Evolutionary conservation across 2,329 filamentous ascomycete genomes (phyloP), one percentile per base, ranked within the genome.

Genomic region (Aspergillus brasiliensis): DNA sequence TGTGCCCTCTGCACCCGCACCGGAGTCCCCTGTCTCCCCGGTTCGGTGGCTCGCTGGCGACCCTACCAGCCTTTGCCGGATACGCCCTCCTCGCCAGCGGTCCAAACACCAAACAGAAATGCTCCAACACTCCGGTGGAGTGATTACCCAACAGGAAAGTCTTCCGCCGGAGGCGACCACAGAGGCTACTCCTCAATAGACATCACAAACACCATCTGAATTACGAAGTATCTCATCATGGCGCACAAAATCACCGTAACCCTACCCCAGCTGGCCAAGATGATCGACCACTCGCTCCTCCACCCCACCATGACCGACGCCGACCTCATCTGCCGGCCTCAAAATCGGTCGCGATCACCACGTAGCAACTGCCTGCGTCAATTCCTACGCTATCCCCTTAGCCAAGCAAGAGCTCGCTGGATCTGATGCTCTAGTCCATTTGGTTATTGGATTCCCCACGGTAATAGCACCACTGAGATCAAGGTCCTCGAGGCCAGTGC

Each of bases 361-460:
- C 40, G 83, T 86, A 17, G 83, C 83, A 0, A 81, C 84, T 0
- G 85, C 83, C 21, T 87, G 85, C 68, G 70, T 87, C 23, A 87
- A 87, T 63, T 83, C 85, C 0, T 87, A 86, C 70, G 68, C 72
- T 8, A 81, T 87, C 3, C 76, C 82, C 0, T 69, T 81, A 5
- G 84, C 84, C 3, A 76, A 74, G 21, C 62, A 78, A 31, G 72
- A 78, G 1, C 82, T 88, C 0, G 74, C 77, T 17, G 83, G 79
- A 6, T 77, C 77, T 2, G 73, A 73, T 47, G 85, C 87, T 5
- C 65, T 75, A 2, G 69, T 87, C 28, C 88, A 84, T 65, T 77
- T 84, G 1, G 86, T 87, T 34, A 81, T 88, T 62, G 84, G 84
- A 25, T 88, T 88, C 64, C 86, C 0, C 82, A 86, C 65, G 85